Conservation (phyloP, 441 rosid genomes). For the Mallotus repandus region DNA sequence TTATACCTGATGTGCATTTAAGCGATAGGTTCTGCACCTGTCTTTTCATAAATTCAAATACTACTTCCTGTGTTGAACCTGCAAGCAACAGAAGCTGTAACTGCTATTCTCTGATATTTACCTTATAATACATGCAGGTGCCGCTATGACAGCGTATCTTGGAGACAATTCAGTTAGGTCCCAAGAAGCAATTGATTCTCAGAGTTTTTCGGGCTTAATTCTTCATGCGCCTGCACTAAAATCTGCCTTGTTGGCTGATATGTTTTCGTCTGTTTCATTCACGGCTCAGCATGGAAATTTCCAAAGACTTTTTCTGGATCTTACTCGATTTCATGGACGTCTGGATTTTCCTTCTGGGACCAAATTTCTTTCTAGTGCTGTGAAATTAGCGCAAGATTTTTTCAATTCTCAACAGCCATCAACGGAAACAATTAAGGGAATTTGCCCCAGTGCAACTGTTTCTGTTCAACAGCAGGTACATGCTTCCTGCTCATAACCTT, state of each 20-base stretch:
- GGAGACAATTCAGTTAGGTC: conserved; percentile 64
- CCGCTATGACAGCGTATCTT: conserved; percentile 50
- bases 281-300: conserved; percentile 88
- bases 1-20: background rate
- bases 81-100: background rate
- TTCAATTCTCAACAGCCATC: conserved; percentile 61
- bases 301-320: conserved; percentile 72
- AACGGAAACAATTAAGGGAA: conserved; percentile 49
- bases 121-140: conserved; percentile 42
- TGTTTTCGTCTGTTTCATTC: conserved; percentile 64
- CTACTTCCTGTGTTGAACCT: background rate
- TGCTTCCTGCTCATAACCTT: background rate
- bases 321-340: conserved; percentile 68
- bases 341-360: conserved; percentile 78
- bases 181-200: conserved; percentile 31
- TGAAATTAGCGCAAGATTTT: conserved; percentile 58
- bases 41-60: background rate
- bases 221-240: conserved; percentile 48
- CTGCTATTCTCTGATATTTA: background rate
- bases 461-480: conserved; percentile 95
- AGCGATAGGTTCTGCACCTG: background rate
- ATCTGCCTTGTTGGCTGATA: conserved; percentile 62
- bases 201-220: conserved; percentile 42
- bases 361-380: conserved; percentile 60
- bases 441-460: conserved; percentile 60